phyloP scores from a whole-genome alignment of 148 eudicot species.

The Fagopyrum tataricum region DNA sequence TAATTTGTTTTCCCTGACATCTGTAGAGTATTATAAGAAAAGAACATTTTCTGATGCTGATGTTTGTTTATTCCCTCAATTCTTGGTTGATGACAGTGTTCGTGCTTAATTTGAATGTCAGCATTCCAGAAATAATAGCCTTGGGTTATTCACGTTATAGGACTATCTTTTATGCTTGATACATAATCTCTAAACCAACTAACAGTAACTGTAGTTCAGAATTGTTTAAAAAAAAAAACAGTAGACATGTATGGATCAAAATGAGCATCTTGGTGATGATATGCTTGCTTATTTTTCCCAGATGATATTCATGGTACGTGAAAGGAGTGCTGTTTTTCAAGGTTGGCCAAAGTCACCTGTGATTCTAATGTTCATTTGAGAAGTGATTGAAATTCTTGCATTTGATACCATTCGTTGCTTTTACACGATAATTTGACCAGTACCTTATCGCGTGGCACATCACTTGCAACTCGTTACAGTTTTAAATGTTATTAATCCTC shows the following conservation, averaged over 20 bases:
- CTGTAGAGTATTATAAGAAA: neutral
- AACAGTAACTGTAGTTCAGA: neutral
- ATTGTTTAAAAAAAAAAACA: neutral
- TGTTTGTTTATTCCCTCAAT: neutral
- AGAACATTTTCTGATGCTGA: neutral
- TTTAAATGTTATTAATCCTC: neutral
- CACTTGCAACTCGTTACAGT: neutral
- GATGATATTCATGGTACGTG: constrained; percentile 92
- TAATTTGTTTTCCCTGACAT: neutral
- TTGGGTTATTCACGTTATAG: neutral
- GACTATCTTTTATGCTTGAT: neutral
- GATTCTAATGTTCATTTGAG: constrained; percentile 11
- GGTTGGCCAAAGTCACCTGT: constrained; percentile 42
- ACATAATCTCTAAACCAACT: neutral
- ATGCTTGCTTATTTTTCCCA: constrained; percentile 69
- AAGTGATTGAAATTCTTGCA: neutral
- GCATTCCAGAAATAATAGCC: too few relatives aligned
- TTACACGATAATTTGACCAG: neutral
- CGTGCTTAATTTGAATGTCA: neutral
- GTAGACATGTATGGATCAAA: constrained; percentile 19
- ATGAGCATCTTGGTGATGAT: constrained; percentile 47
- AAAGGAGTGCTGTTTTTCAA: constrained; percentile 40
- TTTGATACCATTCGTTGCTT: neutral
- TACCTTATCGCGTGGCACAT: neutral
- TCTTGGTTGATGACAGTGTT: neutral